Base-by-base conservation (phyloP, 1,284 basidiomycete species). In the Fistulinella staudtii region DNA sequence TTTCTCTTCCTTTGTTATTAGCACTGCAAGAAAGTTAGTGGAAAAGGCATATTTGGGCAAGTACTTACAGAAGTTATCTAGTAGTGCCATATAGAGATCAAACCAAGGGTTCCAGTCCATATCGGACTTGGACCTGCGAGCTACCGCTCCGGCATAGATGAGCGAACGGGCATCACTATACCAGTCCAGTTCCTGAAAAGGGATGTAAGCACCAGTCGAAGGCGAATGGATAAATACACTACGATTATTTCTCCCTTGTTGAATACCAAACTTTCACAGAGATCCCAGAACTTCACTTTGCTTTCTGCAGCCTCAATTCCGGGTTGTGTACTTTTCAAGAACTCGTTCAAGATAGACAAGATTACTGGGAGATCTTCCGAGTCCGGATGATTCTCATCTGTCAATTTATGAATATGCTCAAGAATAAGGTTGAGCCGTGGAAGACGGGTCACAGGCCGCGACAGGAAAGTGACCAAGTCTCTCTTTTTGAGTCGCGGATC, bases 261-360 rank as follows among this genome's bases (percentile, higher is more conserved):
- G 56, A 80, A 89, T 10, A 78, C 64, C 43, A 93, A 60, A 53
- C 77, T 83, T 65, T 92, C 87, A 50, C 79, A 80, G 1, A 91
- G 65, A 43, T 73, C 79, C 82, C 84, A 88, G 49, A 89, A 82
- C 58, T 88, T 89, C 50, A 90, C 89, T 61, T 90, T 89, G 48
- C 77, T 76, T 61, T 92, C 87, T 1, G 89, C 86, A 14, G 80
- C 85, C 48, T 81, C 85, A 44, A 93, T 91, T 2, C 90, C 90
- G 1, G 87, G 87, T 58, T 92, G 81, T 0, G 85, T 85, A 50
- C 81, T 81, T 70, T 84, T 87, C 49, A 90, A 73, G 54, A 79
- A 80, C 40, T 81, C 78, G 31, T 71, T 76, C 41, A 89, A 54
- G 6, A 88, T 75, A 15, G 70, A 70, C 25, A 85, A 53, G 10